A percentile compares a stretch with the other conserved stretches of the same genome.
Conservation (phyloP, 2,329 filamentous ascomycete genomes). For the Xylariaceae sp. region DNA sequence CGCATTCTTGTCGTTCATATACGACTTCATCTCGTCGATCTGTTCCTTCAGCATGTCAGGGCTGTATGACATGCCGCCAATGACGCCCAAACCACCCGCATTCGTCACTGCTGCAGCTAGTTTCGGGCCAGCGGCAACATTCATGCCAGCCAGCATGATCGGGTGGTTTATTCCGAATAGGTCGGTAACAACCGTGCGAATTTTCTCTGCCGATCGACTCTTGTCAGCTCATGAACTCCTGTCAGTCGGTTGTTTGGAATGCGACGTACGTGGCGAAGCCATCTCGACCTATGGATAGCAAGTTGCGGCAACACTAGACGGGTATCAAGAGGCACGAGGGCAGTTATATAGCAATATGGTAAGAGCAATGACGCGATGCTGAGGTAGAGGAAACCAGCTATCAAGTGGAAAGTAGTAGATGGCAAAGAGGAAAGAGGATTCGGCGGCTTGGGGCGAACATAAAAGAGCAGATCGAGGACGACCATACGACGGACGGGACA, state of each 20-base stretch:
- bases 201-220: constrained; percentile 54
- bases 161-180: constrained; percentile 98
- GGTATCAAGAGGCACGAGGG: no score
- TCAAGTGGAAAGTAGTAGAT: no score
- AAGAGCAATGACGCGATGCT: no score
- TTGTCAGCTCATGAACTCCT: constrained; percentile 11
- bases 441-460: constrained; percentile 4
- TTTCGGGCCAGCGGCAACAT: constrained; percentile 94
- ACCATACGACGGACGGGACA: background rate
- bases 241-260: background rate
- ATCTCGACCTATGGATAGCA: no score
- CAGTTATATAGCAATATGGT: no score
- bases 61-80: constrained; percentile 91
- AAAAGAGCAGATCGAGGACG: constrained; percentile 4
- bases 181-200: constrained; percentile 89
- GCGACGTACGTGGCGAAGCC: constrained; percentile 25
- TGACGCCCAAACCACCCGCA: constrained; percentile 91
- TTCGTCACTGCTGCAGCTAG: constrained; percentile 95
- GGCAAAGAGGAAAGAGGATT: no score
- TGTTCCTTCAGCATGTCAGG: constrained; percentile 96
- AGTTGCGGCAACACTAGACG: no score
- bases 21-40: constrained; percentile 87
- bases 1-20: constrained; percentile 80
- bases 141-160: constrained; percentile 94
- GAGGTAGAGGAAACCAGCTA: no score